Evolutionary conservation across 306 rosid species (phyloP).

Genomic region (Sphenostylis stenocarpa): DNA sequence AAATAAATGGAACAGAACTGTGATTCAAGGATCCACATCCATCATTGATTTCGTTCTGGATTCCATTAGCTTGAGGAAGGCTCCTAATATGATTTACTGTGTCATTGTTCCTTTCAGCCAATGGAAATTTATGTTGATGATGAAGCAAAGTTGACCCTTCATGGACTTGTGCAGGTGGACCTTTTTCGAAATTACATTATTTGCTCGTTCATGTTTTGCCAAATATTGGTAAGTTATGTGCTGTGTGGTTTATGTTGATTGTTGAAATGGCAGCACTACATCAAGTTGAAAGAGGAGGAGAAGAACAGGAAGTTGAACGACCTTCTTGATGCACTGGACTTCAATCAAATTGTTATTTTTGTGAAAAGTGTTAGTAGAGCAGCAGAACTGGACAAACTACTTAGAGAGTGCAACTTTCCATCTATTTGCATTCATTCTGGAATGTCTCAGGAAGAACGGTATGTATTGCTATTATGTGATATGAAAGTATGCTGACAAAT

Average conservation of each 20-base stretch:
- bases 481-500: background rate
- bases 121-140: constrained; percentile 99
- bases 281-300: constrained; percentile 93
- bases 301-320: constrained; percentile 96
- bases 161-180: constrained; percentile 94
- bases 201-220: background rate
- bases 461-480: constrained; percentile 22
- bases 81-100: constrained; percentile 85
- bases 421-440: constrained; percentile 99
- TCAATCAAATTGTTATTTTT: constrained; percentile 94
- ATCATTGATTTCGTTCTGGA: constrained; percentile 85
- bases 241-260: constrained; percentile 27
- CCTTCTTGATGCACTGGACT: constrained; percentile 96
- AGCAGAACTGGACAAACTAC: constrained; percentile 94
- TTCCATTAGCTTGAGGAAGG: constrained; percentile 84
- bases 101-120: constrained; percentile 98
- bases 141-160: constrained; percentile 96
- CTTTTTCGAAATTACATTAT: background rate
- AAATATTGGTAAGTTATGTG: background rate
- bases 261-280: constrained; percentile 81
- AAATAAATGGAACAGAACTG: constrained; percentile 65
- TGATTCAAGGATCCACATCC: constrained; percentile 74
- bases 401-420: constrained; percentile 95
- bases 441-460: constrained; percentile 99
- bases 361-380: constrained; percentile 98